A percentile compares a stretch with the other conserved stretches of the same genome.
These are phyloP conservation scores for Chlorella sp. DNA, from an alignment of 139 green algal species.

Conservation along the genomic window DNA sequence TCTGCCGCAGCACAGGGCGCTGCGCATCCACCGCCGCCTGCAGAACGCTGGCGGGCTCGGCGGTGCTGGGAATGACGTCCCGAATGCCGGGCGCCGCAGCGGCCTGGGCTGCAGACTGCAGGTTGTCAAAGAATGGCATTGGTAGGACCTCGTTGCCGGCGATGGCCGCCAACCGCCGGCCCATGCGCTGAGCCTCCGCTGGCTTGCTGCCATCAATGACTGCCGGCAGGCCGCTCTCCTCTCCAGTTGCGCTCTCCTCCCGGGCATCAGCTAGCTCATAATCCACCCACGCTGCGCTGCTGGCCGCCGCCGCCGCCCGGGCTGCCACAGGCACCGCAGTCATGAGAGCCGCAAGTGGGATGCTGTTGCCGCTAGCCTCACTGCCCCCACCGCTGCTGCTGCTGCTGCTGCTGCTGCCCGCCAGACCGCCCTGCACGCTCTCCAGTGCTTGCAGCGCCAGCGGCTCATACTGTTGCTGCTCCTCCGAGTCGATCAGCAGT, in stretches of 20 bases:
- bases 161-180: constrained; percentile 21
- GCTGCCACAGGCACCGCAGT: constrained; percentile 24
- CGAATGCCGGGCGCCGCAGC: background rate
- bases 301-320: constrained; percentile 1
- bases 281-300: background rate
- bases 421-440: background rate
- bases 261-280: constrained; percentile 45
- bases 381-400: background rate
- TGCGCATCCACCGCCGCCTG: background rate
- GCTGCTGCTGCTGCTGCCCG: background rate
- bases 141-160: constrained; percentile 17
- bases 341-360: background rate
- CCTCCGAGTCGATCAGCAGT: constrained; percentile 54
- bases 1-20: background rate
- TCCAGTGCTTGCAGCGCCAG: constrained; percentile 22
- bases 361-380: background rate
- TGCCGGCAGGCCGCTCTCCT: background rate
- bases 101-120: background rate
- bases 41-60: background rate
- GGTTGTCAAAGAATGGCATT: constrained; percentile 1
- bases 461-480: constrained; percentile 22
- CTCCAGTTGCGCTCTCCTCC: background rate
- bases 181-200: constrained; percentile 12
- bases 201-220: constrained; percentile 18
- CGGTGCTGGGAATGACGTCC: background rate